Base-by-base conservation (phyloP, 129 eudicot species). In the Tagetes erecta region DNA sequence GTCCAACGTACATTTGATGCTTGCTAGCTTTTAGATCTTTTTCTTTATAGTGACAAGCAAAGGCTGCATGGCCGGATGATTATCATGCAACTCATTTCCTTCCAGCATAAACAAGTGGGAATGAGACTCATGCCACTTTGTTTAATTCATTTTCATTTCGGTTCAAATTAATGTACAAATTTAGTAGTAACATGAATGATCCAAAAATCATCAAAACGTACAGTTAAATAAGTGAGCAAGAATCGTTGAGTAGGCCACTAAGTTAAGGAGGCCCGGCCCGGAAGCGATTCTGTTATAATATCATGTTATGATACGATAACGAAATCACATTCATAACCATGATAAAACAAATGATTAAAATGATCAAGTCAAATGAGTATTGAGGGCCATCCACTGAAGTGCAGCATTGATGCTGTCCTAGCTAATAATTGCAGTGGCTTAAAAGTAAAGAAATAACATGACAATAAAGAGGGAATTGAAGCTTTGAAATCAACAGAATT, bases 91-190 rank as follows among this genome's bases (percentile, higher is more conserved):
- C 80, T 78, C 67, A 51, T 70, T 40, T 77, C 79, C 84, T 40
- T 77, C 79, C 84, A 78, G 71, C 76, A 75, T 72, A 38, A 53
- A 45, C 41, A 82, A 76, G 89, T 87, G 89, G 91, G 80, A 68
- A 77, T 82, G 82, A 87, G 84, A 85, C 67, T 73, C 79, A 78
- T 70, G 80, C 84, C 80, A 77, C 88, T 84, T 47, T 75, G 59
- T 45, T 62, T 72, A 87, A 76, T 38, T 73, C 52, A 80, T 80
- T 70, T 13, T 13, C 72, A 46, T 69, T 50, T 75, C 73, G 59
- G 70, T 77, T 69, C 71, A 76, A 49, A 66, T 76, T 72, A 46
- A 73, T 74, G 79, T 77, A 70, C 65, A 58, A 40, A 34, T 62
- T 37, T 68, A 34, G 72, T 70, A 64, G 68, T 76, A 7, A 49